phyloP scores from a whole-genome alignment of 2,329 filamentous ascomycete species.

The Penicillium polonicum region DNA sequence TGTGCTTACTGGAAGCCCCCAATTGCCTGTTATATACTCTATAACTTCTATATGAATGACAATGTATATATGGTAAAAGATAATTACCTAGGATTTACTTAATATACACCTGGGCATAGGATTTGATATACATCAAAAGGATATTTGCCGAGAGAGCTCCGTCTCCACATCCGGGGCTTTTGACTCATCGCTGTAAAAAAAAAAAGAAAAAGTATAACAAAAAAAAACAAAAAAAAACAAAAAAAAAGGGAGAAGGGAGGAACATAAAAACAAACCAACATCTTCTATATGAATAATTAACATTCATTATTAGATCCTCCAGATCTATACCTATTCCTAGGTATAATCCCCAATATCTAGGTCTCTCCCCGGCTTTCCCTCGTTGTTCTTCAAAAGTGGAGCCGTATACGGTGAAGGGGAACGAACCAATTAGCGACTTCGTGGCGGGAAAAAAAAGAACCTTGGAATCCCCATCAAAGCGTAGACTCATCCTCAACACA shows the following conservation, averaged over 20 bases:
- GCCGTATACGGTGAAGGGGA: slow-evolving; percentile 24
- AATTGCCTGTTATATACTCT: background rate
- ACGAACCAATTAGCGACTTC: slow-evolving; percentile 23
- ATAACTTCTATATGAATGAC: background rate
- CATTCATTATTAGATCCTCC: background rate
- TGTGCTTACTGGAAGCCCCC: background rate
- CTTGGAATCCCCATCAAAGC: slow-evolving; percentile 16
- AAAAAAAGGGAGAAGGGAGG: background rate
- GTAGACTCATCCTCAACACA: slow-evolving; percentile 24
- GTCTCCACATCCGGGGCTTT: slow-evolving; percentile 15
- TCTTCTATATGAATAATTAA: background rate
- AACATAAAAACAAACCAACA: background rate
- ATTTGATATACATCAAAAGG: background rate
- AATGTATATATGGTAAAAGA: background rate
- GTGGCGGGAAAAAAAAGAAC: slow-evolving; percentile 24
- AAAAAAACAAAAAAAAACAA: background rate
- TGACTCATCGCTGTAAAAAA: slow-evolving; percentile 28
- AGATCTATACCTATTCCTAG: background rate
- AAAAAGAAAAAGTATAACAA: background rate
- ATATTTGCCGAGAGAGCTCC: background rate
- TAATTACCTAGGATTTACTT: background rate
- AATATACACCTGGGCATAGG: no score
- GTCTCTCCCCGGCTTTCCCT: background rate
- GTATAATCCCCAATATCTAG: background rate
- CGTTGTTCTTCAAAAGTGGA: slow-evolving; percentile 18